Conservation (phyloP, 345 rosid genomes). For the Eucalyptus grandis region DNA sequence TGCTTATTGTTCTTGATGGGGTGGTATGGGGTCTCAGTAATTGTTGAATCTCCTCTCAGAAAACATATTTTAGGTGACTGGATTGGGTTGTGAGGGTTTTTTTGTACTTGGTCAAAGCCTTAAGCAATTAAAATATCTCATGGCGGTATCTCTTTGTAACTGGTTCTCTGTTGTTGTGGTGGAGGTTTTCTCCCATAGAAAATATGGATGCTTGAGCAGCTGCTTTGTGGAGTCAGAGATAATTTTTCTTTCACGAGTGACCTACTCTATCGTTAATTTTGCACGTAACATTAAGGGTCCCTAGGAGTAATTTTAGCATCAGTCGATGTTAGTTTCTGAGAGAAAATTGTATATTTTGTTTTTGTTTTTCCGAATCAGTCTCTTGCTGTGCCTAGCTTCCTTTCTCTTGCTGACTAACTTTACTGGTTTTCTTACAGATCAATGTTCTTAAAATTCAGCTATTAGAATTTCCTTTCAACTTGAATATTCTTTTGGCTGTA, state of each 20-base stretch:
- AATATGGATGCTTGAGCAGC: background rate
- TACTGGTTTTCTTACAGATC: background rate
- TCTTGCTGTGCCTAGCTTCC: background rate
- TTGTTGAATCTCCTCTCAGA: background rate
- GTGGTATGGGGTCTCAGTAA: background rate
- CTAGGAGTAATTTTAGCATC: background rate
- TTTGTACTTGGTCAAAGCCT: background rate
- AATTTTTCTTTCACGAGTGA: background rate
- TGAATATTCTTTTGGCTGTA: background rate
- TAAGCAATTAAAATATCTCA: background rate
- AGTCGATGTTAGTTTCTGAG: background rate
- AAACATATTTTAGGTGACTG: background rate
- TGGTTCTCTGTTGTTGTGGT: background rate
- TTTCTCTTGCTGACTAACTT: background rate
- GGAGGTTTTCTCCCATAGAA: background rate
- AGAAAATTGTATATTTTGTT: background rate
- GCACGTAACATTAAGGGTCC: background rate
- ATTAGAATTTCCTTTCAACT: background rate
- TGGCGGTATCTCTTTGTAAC: background rate
- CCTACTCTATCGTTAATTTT: background rate
- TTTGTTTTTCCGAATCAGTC: background rate
- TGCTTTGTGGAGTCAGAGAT: background rate
- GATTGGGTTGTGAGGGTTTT: background rate
- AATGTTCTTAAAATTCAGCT: background rate
- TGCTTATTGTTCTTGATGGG: background rate